Conservation (phyloP, 2,329 filamentous ascomycete species). For the Phialocephala subalpina region DNA sequence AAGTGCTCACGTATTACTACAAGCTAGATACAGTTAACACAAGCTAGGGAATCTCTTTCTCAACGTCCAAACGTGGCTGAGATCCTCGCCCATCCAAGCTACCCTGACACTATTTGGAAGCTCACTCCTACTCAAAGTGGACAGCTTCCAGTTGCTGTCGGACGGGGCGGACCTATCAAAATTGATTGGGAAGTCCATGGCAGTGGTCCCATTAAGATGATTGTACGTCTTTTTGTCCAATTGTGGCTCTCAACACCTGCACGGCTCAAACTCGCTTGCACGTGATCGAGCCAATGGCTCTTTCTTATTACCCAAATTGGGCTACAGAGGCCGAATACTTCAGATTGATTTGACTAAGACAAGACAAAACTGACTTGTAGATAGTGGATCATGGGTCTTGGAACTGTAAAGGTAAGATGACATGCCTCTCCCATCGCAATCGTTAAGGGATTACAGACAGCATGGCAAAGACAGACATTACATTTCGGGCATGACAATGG, state of each 20-base stretch:
- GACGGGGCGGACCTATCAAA: conserved; percentile 76
- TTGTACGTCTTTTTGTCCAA: conserved; percentile 63
- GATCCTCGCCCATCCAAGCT: conserved; percentile 71
- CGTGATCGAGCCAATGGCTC: too few relatives aligned
- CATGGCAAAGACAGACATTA: conserved; percentile 85
- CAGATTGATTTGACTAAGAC: too few relatives aligned
- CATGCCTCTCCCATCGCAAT: neutral
- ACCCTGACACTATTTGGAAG: conserved; percentile 70
- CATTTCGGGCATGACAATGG: conserved; percentile 79
- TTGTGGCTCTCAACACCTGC: too few relatives aligned
- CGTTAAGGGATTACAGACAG: conserved; percentile 52
- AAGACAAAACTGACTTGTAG: conserved; percentile 25
- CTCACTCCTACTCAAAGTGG: conserved; percentile 72
- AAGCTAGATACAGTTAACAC: neutral
- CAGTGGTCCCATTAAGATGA: conserved; percentile 72
- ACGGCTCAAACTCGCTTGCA: conserved; percentile 16
- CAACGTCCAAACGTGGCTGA: conserved; percentile 57
- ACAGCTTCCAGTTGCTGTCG: conserved; percentile 68
- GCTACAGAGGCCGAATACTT: too few relatives aligned
- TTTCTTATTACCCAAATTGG: too few relatives aligned
- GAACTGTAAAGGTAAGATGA: conserved; percentile 59
- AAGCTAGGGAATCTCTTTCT: conserved; percentile 24
- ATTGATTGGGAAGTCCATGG: conserved; percentile 86
- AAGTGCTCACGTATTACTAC: neutral
- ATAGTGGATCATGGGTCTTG: conserved; percentile 81